A percentile compares a stretch with the other conserved stretches of the same genome.
Evolutionary conservation across 768 basidiomycete genomes (phyloP).

Genomic region (Mycena rebaudengoi): DNA sequence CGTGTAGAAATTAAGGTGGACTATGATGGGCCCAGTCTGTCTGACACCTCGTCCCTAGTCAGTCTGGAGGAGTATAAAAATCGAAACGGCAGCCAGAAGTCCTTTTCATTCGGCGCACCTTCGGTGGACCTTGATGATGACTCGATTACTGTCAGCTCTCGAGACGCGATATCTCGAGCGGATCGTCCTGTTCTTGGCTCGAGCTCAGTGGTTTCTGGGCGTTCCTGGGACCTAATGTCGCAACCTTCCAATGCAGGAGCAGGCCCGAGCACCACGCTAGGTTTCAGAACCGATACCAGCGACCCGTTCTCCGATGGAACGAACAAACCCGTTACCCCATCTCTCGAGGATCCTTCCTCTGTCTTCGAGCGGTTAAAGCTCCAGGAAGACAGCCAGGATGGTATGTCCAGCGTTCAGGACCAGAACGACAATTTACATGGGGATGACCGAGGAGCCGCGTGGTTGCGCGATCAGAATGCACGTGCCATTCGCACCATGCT

Average conservation of each 20-base stretch:
- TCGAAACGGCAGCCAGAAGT: slow-evolving; percentile 65
- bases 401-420: slow-evolving; percentile 50
- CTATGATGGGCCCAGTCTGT: slow-evolving; percentile 91
- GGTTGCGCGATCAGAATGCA: slow-evolving; percentile 85
- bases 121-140: slow-evolving; percentile 70
- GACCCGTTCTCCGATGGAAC: slow-evolving; percentile 42
- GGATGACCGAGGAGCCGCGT: slow-evolving; percentile 76
- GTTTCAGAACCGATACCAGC: slow-evolving; percentile 14
- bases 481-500: slow-evolving; percentile 69
- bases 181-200: slow-evolving; percentile 6
- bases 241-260: slow-evolving; percentile 15
- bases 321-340: slow-evolving; percentile 35
- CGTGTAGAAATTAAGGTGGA: slow-evolving; percentile 82
- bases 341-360: slow-evolving; percentile 51
- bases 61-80: slow-evolving; percentile 79
- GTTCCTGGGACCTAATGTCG: slow-evolving; percentile 27
- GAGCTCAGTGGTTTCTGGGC: slow-evolving; percentile 14
- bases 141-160: slow-evolving; percentile 78
- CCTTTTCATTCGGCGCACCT: slow-evolving; percentile 57
- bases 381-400: slow-evolving; percentile 52
- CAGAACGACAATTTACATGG: slow-evolving; percentile 56
- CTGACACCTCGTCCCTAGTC: slow-evolving; percentile 84
- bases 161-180: slow-evolving; percentile 53
- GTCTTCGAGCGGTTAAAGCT: slow-evolving; percentile 67
- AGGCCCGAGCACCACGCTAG: slow-evolving; percentile 25